Evolutionary conservation across 768 basidiomycete species (phyloP).

Genomic region (Chalciporus sphaerocephalus): DNA sequence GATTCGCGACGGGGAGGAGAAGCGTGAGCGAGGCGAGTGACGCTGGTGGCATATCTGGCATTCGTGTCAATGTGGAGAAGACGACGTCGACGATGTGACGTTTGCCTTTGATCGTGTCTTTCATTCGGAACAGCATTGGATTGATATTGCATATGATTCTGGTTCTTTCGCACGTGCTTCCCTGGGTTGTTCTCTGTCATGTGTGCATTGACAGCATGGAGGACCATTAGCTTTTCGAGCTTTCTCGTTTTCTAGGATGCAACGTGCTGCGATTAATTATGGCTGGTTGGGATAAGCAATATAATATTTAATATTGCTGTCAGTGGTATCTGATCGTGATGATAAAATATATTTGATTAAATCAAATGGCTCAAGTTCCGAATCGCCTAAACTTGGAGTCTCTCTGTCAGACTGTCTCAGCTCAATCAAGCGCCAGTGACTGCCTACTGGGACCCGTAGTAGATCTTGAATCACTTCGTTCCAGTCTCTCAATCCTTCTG

Average conservation of each 20-base stretch:
- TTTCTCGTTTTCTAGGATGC: conserved; percentile 22
- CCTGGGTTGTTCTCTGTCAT: conserved; percentile 4
- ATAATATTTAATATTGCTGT: not conserved
- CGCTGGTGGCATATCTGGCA: conserved; percentile 33
- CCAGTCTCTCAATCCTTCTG: too few species aligned
- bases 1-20: conserved; percentile 11
- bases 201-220: too few species aligned
- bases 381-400: conserved; percentile 4
- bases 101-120: conserved; percentile 4
- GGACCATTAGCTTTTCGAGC: too few species aligned
- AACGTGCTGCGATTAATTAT: conserved; percentile 10
- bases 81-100: conserved; percentile 46
- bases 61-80: conserved; percentile 62
- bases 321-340: not conserved
- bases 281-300: conserved; percentile 13
- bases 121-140: conserved; percentile 23
- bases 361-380: conserved; percentile 1
- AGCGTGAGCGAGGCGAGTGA: conserved; percentile 24
- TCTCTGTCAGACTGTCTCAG: not conserved
- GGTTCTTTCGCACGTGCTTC: conserved; percentile 20
- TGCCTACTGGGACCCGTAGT: not conserved
- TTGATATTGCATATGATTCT: conserved; percentile 25
- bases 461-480: too few species aligned
- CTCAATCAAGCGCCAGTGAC: not conserved
- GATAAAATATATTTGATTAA: too few species aligned